These are phyloP conservation scores for Lignosus rhinocerotis DNA, from an alignment of 1,284 basidiomycete genomes.

Conservation along the genomic window DNA sequence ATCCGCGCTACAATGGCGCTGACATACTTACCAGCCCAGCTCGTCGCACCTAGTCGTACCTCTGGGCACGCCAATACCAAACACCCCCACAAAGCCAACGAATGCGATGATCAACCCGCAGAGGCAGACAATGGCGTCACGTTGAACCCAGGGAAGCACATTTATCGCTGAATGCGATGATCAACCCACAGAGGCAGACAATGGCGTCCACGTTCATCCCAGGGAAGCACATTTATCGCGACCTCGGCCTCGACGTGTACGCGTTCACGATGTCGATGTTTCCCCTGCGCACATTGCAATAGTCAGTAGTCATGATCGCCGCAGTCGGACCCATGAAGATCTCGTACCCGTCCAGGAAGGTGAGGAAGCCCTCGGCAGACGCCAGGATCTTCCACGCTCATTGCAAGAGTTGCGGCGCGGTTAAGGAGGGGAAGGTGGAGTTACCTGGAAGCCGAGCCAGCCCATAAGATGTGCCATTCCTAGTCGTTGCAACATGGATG, in stretches of 20 bases:
- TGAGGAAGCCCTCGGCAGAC: slow-evolving; percentile 29
- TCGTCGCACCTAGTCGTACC: slow-evolving; percentile 21
- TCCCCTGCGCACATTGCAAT: slow-evolving; percentile 30
- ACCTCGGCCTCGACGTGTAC: slow-evolving; percentile 24
- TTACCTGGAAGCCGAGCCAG: slow-evolving; percentile 69
- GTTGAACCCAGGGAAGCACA: slow-evolving; percentile 31
- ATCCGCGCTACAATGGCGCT: slow-evolving; percentile 18
- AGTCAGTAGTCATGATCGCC: slow-evolving; percentile 32
- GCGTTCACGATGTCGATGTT: slow-evolving; percentile 27
- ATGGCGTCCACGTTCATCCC: slow-evolving; percentile 30
- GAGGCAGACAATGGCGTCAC: slow-evolving; percentile 26
- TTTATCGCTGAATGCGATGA: slow-evolving; percentile 29
- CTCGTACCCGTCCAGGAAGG: slow-evolving; percentile 30
- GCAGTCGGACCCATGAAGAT: slow-evolving; percentile 34
- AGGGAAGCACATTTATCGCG: slow-evolving; percentile 30
- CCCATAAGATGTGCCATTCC: slow-evolving; percentile 91
- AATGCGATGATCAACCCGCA: slow-evolving; percentile 30
- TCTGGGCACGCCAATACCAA: slow-evolving; percentile 22
- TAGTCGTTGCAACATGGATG: slow-evolving; percentile 61
- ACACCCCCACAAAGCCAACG: slow-evolving; percentile 26
- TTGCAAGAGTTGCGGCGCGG: slow-evolving; percentile 75
- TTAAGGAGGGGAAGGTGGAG: slow-evolving; percentile 70
- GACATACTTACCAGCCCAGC: slow-evolving; percentile 26
- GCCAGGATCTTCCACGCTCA: slow-evolving; percentile 42
- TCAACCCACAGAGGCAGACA: slow-evolving; percentile 28